Evolutionary conservation across 371 early-diverging fungal species (phyloP).

Genomic region (Mortierella sp.): DNA sequence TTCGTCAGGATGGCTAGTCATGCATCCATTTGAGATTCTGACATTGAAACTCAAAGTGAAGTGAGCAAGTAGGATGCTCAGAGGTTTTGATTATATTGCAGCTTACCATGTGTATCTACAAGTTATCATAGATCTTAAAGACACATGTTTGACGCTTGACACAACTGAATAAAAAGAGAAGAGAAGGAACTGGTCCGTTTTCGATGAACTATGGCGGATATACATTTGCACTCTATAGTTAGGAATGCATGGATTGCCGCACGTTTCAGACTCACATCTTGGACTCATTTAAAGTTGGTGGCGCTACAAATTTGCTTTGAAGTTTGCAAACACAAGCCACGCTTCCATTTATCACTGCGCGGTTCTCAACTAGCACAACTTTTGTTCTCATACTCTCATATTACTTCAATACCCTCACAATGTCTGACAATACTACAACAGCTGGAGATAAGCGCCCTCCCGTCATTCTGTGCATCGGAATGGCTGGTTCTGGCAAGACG

Average conservation of each 20-base stretch:
- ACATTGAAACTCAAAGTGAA: constrained; percentile 66
- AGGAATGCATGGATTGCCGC: no score
- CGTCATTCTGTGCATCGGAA: constrained; percentile 92
- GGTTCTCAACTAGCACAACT: neutral
- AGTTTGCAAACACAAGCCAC: constrained; percentile 8
- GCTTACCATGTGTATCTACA: no score
- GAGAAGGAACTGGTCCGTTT: no score
- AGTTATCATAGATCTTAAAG: no score
- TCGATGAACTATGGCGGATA: no score
- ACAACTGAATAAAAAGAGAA: neutral
- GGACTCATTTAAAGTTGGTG: no score
- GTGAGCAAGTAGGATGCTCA: constrained; percentile 9
- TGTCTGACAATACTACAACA: constrained; percentile 6
- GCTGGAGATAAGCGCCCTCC: constrained; percentile 73
- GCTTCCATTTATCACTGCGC: constrained; percentile 1
- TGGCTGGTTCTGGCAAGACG: constrained; percentile 99
- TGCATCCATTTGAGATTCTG: constrained; percentile 76
- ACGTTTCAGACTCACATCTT: no score
- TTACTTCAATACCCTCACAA: neutral
- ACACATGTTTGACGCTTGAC: no score
- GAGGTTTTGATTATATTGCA: no score
- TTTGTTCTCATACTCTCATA: neutral
- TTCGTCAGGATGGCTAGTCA: constrained; percentile 54
- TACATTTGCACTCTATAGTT: no score
- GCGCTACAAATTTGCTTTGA: no score